Evolutionary conservation across 2,329 filamentous ascomycete genomes (phyloP).

Genomic region (Saccharata proteae): DNA sequence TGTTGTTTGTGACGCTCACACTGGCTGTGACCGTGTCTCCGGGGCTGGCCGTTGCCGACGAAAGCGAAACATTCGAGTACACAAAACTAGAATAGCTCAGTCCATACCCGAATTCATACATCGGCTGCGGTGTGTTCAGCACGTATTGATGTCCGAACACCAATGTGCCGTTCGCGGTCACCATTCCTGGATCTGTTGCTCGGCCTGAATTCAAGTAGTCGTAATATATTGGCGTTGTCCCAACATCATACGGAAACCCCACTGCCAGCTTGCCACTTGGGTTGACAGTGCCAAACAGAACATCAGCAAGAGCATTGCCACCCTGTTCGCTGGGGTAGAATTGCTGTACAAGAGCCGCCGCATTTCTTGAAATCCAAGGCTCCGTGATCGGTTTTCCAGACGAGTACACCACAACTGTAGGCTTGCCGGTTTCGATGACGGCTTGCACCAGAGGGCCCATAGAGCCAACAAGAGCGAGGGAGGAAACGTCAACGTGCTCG

Average conservation of each 20-base stretch:
- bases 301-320: constrained; percentile 52
- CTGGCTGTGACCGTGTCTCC: constrained; percentile 46
- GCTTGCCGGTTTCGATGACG: constrained; percentile 54
- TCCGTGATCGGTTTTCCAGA: constrained; percentile 63
- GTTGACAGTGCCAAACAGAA: constrained; percentile 49
- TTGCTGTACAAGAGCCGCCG: constrained; percentile 57
- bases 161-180: constrained; percentile 47
- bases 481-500: constrained; percentile 56
- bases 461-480: constrained; percentile 56
- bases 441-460: constrained; percentile 55
- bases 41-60: constrained; percentile 35
- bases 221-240: constrained; percentile 57
- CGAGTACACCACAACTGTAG: constrained; percentile 55
- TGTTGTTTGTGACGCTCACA: constrained; percentile 50
- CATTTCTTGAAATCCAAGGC: constrained; percentile 55
- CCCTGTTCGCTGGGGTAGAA: constrained; percentile 64
- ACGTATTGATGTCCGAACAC: constrained; percentile 56
- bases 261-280: constrained; percentile 56
- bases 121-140: constrained; percentile 44
- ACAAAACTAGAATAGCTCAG: constrained; percentile 53
- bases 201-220: constrained; percentile 60
- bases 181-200: constrained; percentile 39
- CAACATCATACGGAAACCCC: constrained; percentile 55
- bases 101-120: constrained; percentile 57
- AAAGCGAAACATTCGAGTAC: constrained; percentile 43